phyloP scores from a whole-genome alignment of 805 yeast genomes.

The Diddensiella santjacobensis region DNA sequence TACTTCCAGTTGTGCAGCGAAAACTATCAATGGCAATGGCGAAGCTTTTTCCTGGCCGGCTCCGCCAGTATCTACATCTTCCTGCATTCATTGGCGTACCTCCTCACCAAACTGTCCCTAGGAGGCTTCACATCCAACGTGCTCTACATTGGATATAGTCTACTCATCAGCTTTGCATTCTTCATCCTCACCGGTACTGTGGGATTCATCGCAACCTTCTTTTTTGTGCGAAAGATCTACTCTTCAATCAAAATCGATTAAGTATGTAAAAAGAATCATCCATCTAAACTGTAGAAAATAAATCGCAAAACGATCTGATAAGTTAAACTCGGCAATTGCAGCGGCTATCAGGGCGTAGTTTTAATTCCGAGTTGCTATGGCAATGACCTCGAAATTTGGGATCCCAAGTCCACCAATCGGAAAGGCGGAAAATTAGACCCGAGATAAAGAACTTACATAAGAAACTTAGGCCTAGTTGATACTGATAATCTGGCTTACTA shows the following conservation, averaged over 20 bases:
- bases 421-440: no score
- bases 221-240: conserved; percentile 76
- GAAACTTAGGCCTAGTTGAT: no score
- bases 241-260: conserved; percentile 82
- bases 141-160: conserved; percentile 78
- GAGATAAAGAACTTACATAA: no score
- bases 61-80: conserved; percentile 85
- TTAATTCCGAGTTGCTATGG: no score
- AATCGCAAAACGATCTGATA: neutral
- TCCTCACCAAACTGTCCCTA: conserved; percentile 49
- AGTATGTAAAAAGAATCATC: conserved; percentile 5
- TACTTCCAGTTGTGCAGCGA: conserved; percentile 86
- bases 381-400: no score
- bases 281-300: neutral
- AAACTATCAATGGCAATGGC: conserved; percentile 98
- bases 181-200: conserved; percentile 85
- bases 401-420: no score
- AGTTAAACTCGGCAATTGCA: neutral
- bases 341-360: no score
- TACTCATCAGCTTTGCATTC: conserved; percentile 61
- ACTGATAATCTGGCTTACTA: no score
- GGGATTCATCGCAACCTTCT: conserved; percentile 72
- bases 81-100: conserved; percentile 66
- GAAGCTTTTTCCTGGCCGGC: conserved; percentile 79
- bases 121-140: conserved; percentile 74